phyloP scores from a whole-genome alignment of 2,329 filamentous ascomycete genomes.

The Pseudogymnoascus sp. region DNA sequence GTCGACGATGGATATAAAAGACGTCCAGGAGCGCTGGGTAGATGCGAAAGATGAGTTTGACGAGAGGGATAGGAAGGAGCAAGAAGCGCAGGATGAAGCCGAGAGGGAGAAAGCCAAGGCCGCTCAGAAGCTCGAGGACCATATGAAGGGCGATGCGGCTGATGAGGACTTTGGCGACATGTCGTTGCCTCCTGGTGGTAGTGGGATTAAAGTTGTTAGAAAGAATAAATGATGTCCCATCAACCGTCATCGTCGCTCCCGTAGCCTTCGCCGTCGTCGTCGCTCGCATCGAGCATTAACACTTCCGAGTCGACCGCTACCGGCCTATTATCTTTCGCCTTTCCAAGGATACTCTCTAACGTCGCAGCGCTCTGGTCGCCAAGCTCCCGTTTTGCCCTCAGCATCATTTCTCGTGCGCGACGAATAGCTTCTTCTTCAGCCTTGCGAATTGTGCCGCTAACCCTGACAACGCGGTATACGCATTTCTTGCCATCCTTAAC shows the following conservation, averaged over 20 bases:
- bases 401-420: constrained; percentile 62
- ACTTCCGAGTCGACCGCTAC: constrained; percentile 30
- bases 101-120: constrained; percentile 30
- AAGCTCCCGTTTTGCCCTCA: constrained; percentile 51
- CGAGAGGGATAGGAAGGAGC: constrained; percentile 63
- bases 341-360: constrained; percentile 34
- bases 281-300: constrained; percentile 38
- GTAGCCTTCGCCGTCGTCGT: constrained; percentile 40
- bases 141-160: constrained; percentile 29
- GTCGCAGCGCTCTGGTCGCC: constrained; percentile 31
- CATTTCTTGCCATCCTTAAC: constrained; percentile 54
- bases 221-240: constrained; percentile 45
- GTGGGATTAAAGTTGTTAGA: constrained; percentile 63
- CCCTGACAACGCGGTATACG: constrained; percentile 74
- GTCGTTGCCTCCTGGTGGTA: constrained; percentile 42
- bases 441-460: constrained; percentile 89
- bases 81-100: constrained; percentile 57
- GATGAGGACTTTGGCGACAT: constrained; percentile 44
- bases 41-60: constrained; percentile 86
- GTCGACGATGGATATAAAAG: constrained; percentile 68
- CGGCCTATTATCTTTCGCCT: constrained; percentile 16
- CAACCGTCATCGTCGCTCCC: constrained; percentile 36
- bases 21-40: constrained; percentile 94
- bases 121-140: constrained; percentile 18
- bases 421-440: constrained; percentile 83